Base-by-base conservation (phyloP, 2,329 filamentous ascomycete species). In the Ophiostoma ips region DNA sequence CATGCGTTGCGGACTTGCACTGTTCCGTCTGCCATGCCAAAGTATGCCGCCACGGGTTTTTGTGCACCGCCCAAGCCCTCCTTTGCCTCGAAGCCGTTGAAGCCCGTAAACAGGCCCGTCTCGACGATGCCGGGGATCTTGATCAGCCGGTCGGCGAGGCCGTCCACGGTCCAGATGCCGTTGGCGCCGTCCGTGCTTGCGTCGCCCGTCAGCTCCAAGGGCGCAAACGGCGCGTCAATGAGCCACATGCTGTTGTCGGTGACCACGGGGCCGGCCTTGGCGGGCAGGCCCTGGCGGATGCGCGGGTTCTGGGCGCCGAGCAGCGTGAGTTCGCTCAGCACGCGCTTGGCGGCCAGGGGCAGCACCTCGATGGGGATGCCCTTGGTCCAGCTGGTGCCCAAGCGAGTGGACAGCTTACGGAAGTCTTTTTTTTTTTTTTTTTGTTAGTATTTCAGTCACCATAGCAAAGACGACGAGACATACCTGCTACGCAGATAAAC, bases 41-140 rank as follows among this genome's bases (percentile, higher is more conserved):
- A 98, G 69, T 96, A 98, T 21, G 87, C 89, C 28, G 88, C 88
- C 12, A 95, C 76, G 0, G 92, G 92, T 68, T 90, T 94, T 69
- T 95, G 87, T 1, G 86, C 88, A 45, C 84, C 83, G 45, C 79
- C 67, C 49, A 73, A 70, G 60, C 72, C 67, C 11, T 51, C 49
- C 56, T 79, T 73, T 38, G 75, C 76, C 63, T 94, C 73, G 15
- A 77, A 70, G 0, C 90, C 90, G 53, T 90, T 89, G 59, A 81
- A 63, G 3, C 90, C 90, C 38, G 81, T 78, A 70, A 98, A 98
- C 43, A 98, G 74, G 13, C 92, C 92, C 28, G 94, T 89, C 62
- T 95, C 92, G 49, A 95, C 72, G 9, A 98, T 87, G 46, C 92
- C 92, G 1, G 84, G 82, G 56, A 95, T 84, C 56, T 73, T 72